These are phyloP conservation scores for Alternaria sp. DNA, from an alignment of 2,329 filamentous ascomycete species.

Conservation along the genomic window DNA sequence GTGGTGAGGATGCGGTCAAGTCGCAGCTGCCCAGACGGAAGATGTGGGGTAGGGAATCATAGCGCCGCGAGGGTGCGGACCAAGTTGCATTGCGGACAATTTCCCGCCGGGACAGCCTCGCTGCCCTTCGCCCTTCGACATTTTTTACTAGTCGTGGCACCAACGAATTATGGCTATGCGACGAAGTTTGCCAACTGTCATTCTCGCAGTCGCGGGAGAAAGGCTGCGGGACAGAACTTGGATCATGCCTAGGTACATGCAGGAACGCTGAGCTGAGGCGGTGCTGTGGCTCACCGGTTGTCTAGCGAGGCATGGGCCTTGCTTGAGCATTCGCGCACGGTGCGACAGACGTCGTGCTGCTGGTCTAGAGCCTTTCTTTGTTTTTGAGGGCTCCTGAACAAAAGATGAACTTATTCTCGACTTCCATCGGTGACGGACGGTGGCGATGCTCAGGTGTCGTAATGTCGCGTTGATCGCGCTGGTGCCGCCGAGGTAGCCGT, in stretches of 20 bases:
- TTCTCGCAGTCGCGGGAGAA: background rate
- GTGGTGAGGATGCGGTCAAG: background rate
- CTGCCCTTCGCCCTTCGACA: background rate
- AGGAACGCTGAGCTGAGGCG: background rate
- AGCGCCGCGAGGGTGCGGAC: background rate
- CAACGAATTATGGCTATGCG: background rate
- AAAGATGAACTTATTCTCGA: background rate
- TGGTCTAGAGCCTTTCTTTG: background rate
- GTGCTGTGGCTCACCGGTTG: background rate
- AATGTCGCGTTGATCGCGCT: too few species aligned
- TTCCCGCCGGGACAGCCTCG: background rate
- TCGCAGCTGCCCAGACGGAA: constrained; percentile 1
- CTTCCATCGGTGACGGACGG: too few species aligned
- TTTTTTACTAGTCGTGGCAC: background rate
- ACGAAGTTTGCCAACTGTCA: background rate
- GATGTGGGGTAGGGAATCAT: background rate
- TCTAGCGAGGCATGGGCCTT: background rate
- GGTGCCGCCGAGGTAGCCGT: too few species aligned
- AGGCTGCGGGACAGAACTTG: background rate
- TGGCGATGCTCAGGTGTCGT: too few species aligned
- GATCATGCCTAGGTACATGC: background rate
- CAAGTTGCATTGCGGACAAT: background rate
- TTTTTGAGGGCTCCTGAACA: background rate
- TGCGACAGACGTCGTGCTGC: background rate
- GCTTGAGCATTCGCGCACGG: background rate